Conservation (phyloP, 495 filamentous ascomycete genomes). For the Penicillium desertorum region DNA sequence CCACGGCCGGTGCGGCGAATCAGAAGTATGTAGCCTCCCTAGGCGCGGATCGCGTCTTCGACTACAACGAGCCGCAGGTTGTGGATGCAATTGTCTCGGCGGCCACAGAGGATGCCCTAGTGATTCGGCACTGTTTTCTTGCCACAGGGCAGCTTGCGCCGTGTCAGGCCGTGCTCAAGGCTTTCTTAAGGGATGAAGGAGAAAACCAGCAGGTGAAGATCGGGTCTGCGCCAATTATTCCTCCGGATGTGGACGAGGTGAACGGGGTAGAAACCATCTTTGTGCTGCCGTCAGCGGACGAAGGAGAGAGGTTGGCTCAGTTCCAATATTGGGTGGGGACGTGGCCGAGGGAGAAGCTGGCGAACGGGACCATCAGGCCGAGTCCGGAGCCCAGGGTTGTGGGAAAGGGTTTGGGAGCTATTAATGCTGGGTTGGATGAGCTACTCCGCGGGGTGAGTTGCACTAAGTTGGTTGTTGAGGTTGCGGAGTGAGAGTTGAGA, state of each 20-base stretch:
- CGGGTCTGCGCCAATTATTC: constrained; percentile 36
- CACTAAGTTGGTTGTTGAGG: constrained; percentile 47
- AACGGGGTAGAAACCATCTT: constrained; percentile 45
- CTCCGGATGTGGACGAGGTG: constrained; percentile 29
- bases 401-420: constrained; percentile 42
- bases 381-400: constrained; percentile 46
- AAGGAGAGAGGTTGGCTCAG: constrained; percentile 37
- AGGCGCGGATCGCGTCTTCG: constrained; percentile 36
- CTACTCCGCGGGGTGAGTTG: constrained; percentile 48
- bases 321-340: constrained; percentile 43
- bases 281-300: constrained; percentile 33
- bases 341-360: constrained; percentile 44
- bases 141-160: constrained; percentile 34
- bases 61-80: constrained; percentile 28
- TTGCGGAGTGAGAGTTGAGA: constrained; percentile 29
- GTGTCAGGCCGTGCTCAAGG: constrained; percentile 41
- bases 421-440: constrained; percentile 46
- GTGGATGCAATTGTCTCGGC: constrained; percentile 44
- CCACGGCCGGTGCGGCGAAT: constrained; percentile 48
- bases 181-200: constrained; percentile 25
- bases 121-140: constrained; percentile 44
- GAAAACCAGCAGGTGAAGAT: constrained; percentile 32
- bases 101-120: constrained; percentile 40
- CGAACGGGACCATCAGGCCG: constrained; percentile 41
- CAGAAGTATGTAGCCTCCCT: constrained; percentile 43